These are phyloP conservation scores for Alternaria viburni DNA, from an alignment of 2,329 filamentous ascomycete genomes.

Conservation along the genomic window DNA sequence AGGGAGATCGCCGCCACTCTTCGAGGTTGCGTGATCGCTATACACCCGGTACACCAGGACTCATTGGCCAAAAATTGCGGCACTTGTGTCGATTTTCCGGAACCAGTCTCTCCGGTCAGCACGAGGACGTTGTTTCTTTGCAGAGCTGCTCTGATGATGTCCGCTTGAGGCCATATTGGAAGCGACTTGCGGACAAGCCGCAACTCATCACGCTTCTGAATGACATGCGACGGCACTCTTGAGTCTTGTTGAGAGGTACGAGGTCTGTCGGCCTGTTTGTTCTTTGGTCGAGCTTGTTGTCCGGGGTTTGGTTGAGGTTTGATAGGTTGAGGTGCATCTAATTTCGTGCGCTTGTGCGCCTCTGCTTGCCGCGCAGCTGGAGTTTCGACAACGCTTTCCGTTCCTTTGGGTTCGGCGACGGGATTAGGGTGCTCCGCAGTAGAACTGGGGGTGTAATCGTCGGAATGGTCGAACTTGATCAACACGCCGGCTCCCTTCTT, in stretches of 20 bases:
- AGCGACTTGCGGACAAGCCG: slow-evolving; percentile 67
- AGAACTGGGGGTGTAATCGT: slow-evolving; percentile 3
- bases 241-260: slow-evolving; percentile 10
- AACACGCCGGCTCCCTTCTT: slow-evolving; percentile 24
- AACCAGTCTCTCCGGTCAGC: slow-evolving; percentile 91
- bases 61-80: slow-evolving; percentile 86
- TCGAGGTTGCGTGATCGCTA: slow-evolving; percentile 93
- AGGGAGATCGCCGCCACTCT: slow-evolving; percentile 92
- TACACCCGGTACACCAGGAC: slow-evolving; percentile 77
- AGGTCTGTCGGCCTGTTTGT: slow-evolving; percentile 1
- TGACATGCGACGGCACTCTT: slow-evolving; percentile 28
- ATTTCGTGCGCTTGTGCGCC: slow-evolving; percentile 3
- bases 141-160: slow-evolving; percentile 71
- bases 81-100: slow-evolving; percentile 95
- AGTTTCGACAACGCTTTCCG: background rate
- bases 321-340: background rate
- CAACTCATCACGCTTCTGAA: slow-evolving; percentile 56
- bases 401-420: background rate
- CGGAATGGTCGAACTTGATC: slow-evolving; percentile 22
- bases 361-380: background rate
- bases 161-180: slow-evolving; percentile 78
- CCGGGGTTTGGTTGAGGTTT: slow-evolving; percentile 1
- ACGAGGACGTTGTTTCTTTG: slow-evolving; percentile 75
- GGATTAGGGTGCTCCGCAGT: background rate
- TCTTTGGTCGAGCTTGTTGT: background rate